Percentiles rank a stretch among this genome's conserved stretches.
phyloP scores from a whole-genome alignment of 2,329 filamentous ascomycete species.

The Arthrobotrys iridis region DNA sequence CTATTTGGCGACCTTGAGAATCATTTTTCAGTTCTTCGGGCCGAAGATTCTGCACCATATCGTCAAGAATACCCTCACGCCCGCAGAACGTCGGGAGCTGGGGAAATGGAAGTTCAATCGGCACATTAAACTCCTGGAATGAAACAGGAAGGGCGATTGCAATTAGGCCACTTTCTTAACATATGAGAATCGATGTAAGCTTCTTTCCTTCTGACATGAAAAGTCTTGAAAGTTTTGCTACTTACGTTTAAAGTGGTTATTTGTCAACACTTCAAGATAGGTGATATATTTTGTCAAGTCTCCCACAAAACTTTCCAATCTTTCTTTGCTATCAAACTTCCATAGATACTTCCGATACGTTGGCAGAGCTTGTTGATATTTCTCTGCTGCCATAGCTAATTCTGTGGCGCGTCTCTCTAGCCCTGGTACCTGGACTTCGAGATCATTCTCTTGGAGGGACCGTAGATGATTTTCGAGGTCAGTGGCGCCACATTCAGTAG shows the following conservation, averaged over 20 bases:
- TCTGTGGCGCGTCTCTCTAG: background rate
- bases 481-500: background rate
- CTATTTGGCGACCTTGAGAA: background rate
- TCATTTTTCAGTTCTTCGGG: background rate
- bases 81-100: conserved; percentile 43
- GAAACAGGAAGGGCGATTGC: too few relatives aligned
- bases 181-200: too few relatives aligned
- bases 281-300: background rate
- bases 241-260: background rate
- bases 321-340: background rate
- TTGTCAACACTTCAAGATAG: background rate
- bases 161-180: too few relatives aligned
- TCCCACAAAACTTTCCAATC: background rate
- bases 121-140: conserved; percentile 27
- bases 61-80: conserved; percentile 33
- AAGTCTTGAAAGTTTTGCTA: too few relatives aligned
- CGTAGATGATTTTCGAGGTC: background rate
- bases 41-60: conserved; percentile 27
- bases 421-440: background rate
- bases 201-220: too few relatives aligned
- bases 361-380: background rate
- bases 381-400: background rate
- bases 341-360: background rate
- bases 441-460: background rate
- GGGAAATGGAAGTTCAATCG: conserved; percentile 30